These are phyloP conservation scores for Nicotiana obtusifolia DNA, from an alignment of 257 asterid species.

Conservation along the genomic window DNA sequence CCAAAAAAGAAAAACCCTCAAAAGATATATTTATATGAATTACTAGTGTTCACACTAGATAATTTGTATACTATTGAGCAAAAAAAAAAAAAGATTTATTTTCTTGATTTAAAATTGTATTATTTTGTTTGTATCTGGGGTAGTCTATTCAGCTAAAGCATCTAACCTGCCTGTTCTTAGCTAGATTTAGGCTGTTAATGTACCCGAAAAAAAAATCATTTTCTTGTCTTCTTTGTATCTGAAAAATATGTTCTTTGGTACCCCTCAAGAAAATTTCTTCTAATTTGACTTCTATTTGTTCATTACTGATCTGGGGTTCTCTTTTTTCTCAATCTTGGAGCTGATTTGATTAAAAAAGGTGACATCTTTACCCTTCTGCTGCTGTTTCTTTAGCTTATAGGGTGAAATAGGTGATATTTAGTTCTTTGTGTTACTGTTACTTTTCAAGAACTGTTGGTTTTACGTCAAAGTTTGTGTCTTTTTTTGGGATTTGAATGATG, in stretches of 20 bases:
- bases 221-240: neutral
- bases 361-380: conserved; percentile 19
- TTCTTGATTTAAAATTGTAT: conserved; percentile 3
- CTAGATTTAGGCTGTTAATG: conserved; percentile 31
- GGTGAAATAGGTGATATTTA: neutral
- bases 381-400: conserved; percentile 4
- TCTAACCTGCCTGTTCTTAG: conserved; percentile 22
- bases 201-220: neutral
- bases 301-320: conserved; percentile 20
- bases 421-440: neutral
- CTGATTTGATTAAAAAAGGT: conserved; percentile 36
- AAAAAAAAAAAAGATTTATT: neutral
- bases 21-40: neutral
- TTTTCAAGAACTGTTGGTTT: neutral
- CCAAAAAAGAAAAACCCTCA: neutral
- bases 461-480: conserved; percentile 2
- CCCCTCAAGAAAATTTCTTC: neutral
- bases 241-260: neutral
- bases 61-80: neutral
- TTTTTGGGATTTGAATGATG: conserved; percentile 14
- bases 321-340: conserved; percentile 19
- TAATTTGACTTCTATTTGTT: neutral
- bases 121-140: conserved; percentile 18
- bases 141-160: conserved; percentile 9
- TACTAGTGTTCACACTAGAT: neutral